phyloP scores from a whole-genome alignment of 176 grass and related monocot species.

The Secale cereale region DNA sequence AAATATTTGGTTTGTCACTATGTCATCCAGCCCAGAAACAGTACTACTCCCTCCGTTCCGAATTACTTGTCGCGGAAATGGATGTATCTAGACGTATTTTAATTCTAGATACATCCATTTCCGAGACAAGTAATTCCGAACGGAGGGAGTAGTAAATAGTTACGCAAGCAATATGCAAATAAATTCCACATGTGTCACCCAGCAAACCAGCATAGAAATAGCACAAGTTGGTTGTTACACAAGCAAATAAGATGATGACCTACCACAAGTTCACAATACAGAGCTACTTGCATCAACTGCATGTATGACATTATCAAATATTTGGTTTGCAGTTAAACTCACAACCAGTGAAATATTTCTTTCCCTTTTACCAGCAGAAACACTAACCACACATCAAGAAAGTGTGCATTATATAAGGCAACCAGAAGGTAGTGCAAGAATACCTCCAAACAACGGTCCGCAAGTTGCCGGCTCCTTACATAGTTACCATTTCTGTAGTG shows the following conservation, averaged over 20 bases:
- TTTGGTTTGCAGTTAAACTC: not conserved
- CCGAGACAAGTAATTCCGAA: too few relatives aligned
- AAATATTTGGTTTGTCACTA: not conserved
- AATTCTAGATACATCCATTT: too few relatives aligned
- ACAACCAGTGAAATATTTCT: not conserved
- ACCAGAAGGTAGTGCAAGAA: not conserved
- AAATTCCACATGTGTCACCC: not conserved
- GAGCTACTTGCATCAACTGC: not conserved
- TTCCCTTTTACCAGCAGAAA: not conserved
- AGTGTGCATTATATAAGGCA: not conserved
- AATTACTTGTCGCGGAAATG: too few relatives aligned
- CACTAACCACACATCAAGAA: not conserved
- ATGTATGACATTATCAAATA: constrained; percentile 12
- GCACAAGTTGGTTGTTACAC: not conserved
- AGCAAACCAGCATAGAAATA: not conserved
- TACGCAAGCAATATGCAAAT: not conserved
- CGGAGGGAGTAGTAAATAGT: too few relatives aligned
- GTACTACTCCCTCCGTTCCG: too few relatives aligned
- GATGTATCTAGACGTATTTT: too few relatives aligned
- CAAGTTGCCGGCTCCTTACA: constrained; percentile 74
- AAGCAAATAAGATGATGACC: not conserved
- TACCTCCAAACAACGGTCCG: constrained; percentile 81
- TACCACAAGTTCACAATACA: not conserved
- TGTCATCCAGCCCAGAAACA: not conserved
- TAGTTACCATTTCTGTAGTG: constrained; percentile 81